These are phyloP conservation scores for Starmerella khaoyaiensis DNA, from an alignment of 805 yeast genomes.

Conservation along the genomic window DNA sequence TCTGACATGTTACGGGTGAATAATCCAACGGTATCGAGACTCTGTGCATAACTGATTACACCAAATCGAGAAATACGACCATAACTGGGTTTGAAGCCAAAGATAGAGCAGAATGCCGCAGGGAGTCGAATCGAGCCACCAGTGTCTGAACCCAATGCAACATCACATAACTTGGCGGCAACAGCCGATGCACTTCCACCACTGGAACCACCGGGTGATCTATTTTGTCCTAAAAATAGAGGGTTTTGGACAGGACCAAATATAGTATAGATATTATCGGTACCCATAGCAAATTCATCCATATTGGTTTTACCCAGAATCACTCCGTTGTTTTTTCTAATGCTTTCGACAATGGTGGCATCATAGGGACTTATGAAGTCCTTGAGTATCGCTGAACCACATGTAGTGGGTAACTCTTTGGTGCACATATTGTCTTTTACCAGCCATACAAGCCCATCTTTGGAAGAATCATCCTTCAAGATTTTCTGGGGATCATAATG, in stretches of 20 bases:
- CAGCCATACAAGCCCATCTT: slow-evolving; percentile 29
- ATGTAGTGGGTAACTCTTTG: slow-evolving; percentile 52
- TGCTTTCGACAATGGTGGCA: slow-evolving; percentile 52
- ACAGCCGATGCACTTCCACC: slow-evolving; percentile 96
- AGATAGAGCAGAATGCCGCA: slow-evolving; percentile 68
- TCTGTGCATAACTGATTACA: slow-evolving; percentile 82
- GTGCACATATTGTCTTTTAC: slow-evolving; percentile 78
- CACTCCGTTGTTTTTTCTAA: slow-evolving; percentile 38
- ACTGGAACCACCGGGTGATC: slow-evolving; percentile 76
- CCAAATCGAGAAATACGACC: slow-evolving; percentile 91
- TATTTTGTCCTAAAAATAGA: slow-evolving; percentile 27
- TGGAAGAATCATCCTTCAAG: not conserved
- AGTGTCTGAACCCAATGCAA: slow-evolving; percentile 87
- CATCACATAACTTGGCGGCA: slow-evolving; percentile 53
- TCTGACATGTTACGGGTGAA: slow-evolving; percentile 39
- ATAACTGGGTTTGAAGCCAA: slow-evolving; percentile 88
- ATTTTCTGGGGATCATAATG: slow-evolving; percentile 16
- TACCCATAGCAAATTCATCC: slow-evolving; percentile 98
- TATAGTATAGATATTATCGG: slow-evolving; percentile 28
- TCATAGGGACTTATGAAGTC: slow-evolving; percentile 62
- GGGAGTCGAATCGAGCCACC: slow-evolving; percentile 95
- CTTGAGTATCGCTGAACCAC: slow-evolving; percentile 54
- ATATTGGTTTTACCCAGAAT: slow-evolving; percentile 71
- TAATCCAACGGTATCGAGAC: slow-evolving; percentile 88
- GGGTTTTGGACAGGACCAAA: slow-evolving; percentile 33